A percentile compares a stretch with the other conserved stretches of the same genome.
Evolutionary conservation across 2,329 filamentous ascomycete genomes (phyloP).

Genomic region (Daldinia sp.): DNA sequence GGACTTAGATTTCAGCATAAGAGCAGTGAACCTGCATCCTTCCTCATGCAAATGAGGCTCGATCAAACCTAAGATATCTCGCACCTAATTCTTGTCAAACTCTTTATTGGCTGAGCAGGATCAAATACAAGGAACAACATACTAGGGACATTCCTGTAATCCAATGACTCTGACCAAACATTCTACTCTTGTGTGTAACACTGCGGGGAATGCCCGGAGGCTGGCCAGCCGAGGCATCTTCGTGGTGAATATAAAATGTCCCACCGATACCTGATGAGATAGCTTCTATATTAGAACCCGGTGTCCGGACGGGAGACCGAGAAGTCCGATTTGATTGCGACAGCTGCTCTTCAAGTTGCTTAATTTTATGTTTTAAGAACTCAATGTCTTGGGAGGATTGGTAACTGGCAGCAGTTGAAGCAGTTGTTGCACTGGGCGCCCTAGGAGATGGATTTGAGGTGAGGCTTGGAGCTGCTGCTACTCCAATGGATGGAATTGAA

Average conservation of each 20-base stretch:
- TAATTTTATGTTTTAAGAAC: slow-evolving; percentile 55
- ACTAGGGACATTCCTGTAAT: slow-evolving; percentile 63
- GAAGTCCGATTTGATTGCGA: slow-evolving; percentile 44
- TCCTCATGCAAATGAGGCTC: slow-evolving; percentile 57
- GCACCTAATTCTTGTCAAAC: slow-evolving; percentile 51
- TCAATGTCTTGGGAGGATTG: slow-evolving; percentile 52
- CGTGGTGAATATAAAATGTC: slow-evolving; percentile 58
- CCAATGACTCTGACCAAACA: slow-evolving; percentile 70
- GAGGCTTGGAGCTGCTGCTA: slow-evolving; percentile 7
- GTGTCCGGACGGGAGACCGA: not conserved
- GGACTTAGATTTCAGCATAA: slow-evolving; percentile 64
- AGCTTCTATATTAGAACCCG: slow-evolving; percentile 53
- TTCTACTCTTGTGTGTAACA: slow-evolving; percentile 66
- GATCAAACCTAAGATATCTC: slow-evolving; percentile 59
- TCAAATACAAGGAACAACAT: slow-evolving; percentile 43
- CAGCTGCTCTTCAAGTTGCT: slow-evolving; percentile 59
- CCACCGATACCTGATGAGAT: slow-evolving; percentile 55
- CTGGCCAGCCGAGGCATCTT: slow-evolving; percentile 52
- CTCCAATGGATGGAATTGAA: slow-evolving; percentile 8
- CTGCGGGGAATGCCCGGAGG: slow-evolving; percentile 54
- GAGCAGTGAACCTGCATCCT: slow-evolving; percentile 51
- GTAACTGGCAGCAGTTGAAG: slow-evolving; percentile 46
- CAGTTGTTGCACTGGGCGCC: slow-evolving; percentile 14
- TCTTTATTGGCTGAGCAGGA: slow-evolving; percentile 2
- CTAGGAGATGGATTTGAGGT: slow-evolving; percentile 17